Conservation (phyloP, 257 asterid genomes). For the Nicotiana paniculata region DNA sequence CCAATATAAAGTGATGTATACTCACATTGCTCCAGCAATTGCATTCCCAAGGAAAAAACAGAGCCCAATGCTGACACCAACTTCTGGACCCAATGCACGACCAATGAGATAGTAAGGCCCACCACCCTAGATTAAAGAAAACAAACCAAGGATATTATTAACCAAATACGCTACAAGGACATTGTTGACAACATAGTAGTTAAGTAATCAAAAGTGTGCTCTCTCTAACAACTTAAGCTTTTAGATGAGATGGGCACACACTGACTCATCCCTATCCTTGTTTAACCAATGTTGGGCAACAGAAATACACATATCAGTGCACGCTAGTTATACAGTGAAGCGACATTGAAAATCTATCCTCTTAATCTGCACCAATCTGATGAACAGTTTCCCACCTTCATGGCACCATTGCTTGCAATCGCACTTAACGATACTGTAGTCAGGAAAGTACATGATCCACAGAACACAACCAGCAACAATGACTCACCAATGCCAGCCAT, state of each 20-base stretch:
- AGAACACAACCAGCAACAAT: constrained; percentile 80
- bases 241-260: neutral
- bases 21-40: constrained; percentile 98
- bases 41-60: constrained; percentile 99
- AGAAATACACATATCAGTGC: neutral
- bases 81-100: constrained; percentile 99
- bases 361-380: neutral
- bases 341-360: neutral
- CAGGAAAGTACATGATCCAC: constrained; percentile 92
- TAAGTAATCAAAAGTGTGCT: neutral
- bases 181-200: neutral
- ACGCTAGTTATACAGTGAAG: neutral
- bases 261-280: neutral
- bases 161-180: neutral
- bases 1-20: constrained; percentile 19
- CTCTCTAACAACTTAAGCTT: neutral
- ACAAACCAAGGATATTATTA: neutral
- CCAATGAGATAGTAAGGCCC: constrained; percentile 99
- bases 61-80: constrained; percentile 97
- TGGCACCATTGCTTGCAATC: constrained; percentile 97
- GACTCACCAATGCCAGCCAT: constrained; percentile 99
- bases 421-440: constrained; percentile 96
- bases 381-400: constrained; percentile 57
- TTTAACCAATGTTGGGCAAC: neutral
- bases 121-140: constrained; percentile 65